Conservation (phyloP, 208 protist genomes). For the Angomonas ambiguus region DNA sequence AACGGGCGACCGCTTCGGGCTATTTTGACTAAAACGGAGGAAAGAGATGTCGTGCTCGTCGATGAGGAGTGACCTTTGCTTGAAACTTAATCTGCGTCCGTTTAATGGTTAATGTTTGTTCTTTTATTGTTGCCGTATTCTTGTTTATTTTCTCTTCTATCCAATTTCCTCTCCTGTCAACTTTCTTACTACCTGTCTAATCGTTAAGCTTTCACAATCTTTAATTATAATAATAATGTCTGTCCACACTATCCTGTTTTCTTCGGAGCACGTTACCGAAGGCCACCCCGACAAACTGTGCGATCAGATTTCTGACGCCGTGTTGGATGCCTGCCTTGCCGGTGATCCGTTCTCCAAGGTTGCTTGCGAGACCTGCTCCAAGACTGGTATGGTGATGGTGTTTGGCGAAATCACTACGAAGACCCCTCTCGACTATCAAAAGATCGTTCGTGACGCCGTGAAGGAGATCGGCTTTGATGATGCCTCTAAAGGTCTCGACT, state of each 20-base stretch:
- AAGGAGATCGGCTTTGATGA: constrained; percentile 98
- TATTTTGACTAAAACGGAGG: too few relatives aligned
- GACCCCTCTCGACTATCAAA: constrained; percentile 97
- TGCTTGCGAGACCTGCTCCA: constrained; percentile 98
- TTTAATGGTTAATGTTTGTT: not conserved
- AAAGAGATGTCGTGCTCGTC: too few relatives aligned
- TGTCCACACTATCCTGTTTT: constrained; percentile 96
- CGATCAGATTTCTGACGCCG: constrained; percentile 99
- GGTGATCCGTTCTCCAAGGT: constrained; percentile 97
- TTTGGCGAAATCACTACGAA: constrained; percentile 99
- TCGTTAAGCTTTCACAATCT: not conserved
- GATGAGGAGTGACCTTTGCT: not conserved
- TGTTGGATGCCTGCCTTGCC: constrained; percentile 98
- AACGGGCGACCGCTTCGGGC: not conserved
- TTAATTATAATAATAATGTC: constrained; percentile 36
- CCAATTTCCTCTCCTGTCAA: not conserved
- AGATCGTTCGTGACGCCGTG: constrained; percentile 95
- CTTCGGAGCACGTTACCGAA: constrained; percentile 99
- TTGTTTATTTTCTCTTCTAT: constrained; percentile 7
- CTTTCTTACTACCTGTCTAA: too few relatives aligned
- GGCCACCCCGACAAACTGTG: constrained; percentile 99
- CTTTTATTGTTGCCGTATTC: not conserved
- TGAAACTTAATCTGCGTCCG: too few relatives aligned
- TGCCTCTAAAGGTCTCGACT: constrained; percentile 95
- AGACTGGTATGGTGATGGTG: constrained; percentile 99